A percentile compares a stretch with the other conserved stretches of the same genome.
Evolutionary conservation across 2,329 filamentous ascomycete species (phyloP).

Genomic region (Sclerotinia sclerotiorum): DNA sequence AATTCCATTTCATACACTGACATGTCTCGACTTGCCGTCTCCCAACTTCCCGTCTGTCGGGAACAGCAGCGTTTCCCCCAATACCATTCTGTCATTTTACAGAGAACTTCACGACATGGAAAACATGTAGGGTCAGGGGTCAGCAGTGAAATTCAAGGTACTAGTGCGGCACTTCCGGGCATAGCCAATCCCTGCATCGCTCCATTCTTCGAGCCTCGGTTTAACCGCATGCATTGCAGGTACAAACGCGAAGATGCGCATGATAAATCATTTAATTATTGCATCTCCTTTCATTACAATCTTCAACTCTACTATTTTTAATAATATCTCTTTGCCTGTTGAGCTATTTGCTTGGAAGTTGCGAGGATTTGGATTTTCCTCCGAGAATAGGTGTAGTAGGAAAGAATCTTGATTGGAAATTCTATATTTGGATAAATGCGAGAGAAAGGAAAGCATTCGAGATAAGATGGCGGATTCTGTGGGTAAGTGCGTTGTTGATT

Average conservation of each 20-base stretch:
- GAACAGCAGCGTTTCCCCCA: background rate
- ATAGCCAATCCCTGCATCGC: constrained; percentile 10
- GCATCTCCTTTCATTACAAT: constrained; percentile 17
- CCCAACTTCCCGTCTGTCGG: background rate
- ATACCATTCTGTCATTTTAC: background rate
- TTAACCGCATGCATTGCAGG: constrained; percentile 4
- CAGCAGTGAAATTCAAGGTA: background rate
- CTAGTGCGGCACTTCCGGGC: background rate
- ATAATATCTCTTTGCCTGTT: constrained; percentile 13
- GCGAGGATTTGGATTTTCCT: background rate
- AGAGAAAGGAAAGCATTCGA: constrained; percentile 14
- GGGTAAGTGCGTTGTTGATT: constrained; percentile 42
- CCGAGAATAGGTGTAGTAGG: background rate
- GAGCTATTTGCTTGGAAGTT: background rate
- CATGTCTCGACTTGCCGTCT: background rate
- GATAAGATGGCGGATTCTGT: constrained; percentile 54
- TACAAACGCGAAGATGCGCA: constrained; percentile 20
- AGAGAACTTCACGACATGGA: background rate
- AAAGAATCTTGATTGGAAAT: background rate
- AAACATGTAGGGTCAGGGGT: constrained; percentile 4
- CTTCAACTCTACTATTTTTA: background rate
- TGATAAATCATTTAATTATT: constrained; percentile 17
- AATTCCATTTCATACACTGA: background rate
- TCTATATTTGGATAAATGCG: constrained; percentile 18
- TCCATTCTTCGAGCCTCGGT: constrained; percentile 21